Base-by-base conservation (phyloP, 805 yeast genomes). In the Henningerozyma blattae region DNA sequence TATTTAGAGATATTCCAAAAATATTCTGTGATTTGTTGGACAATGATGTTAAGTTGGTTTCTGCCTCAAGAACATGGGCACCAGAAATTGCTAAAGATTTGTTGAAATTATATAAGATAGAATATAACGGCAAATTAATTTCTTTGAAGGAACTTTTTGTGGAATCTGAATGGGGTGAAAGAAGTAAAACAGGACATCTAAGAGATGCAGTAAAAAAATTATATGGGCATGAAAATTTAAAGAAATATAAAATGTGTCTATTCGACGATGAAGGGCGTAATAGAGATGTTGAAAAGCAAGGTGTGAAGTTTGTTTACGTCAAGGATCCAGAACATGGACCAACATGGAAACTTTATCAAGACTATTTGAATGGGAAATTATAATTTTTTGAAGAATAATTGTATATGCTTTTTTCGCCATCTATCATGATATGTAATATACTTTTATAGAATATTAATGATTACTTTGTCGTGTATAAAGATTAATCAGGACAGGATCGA, bases 191-290 rank as follows among this genome's bases (percentile, higher is more conserved):
- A 14, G 72, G 68, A 10, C 68, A 73, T 40, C 56, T 71, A 16
- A 63, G 62, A 18, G 86, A 79, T 48, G 73, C 82, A 26, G 60
- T 75, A 4, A 56, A 63, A 33, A 65, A 64, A 10, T 56, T 77
- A 15, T 65, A 65, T 12, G 55, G 72, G 8, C 62, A 62, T 17
- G 65, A 49, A 27, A 76, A 76, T 27, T 66, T 82, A 60, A 54
- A 67, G n/a, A 59, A 60, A 2, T 34, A 49, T 12, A 47, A 47
- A 8, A 50, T 57, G 14, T 61, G 72, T 15, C 46, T 81, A 36
- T 85, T 73, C 47, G 95, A 85, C 50, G 95, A 85, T 52, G 95
- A 85, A 54, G 47, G 58, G 35, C 65, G 95, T 42, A 85, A 85
- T 48, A 67, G 59, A 40, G 95, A 85, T 44, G 94, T 85, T 4